Conservation (phyloP, 2,329 filamentous ascomycete genomes). For the Phialemoniopsis sp. region DNA sequence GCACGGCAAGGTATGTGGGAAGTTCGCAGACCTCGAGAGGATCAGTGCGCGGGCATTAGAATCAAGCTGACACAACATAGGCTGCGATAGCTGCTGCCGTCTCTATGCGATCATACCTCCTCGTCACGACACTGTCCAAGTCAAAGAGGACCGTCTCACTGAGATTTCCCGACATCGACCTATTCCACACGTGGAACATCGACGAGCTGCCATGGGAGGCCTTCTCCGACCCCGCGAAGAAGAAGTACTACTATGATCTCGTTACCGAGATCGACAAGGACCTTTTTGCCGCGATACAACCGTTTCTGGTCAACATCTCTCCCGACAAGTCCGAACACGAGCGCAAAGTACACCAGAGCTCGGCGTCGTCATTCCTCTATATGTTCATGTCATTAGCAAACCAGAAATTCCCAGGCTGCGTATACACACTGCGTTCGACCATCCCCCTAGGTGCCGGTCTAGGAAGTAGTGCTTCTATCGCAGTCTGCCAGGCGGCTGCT, state of each 20-base stretch:
- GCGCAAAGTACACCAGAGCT: conserved; percentile 79
- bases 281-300: conserved; percentile 74
- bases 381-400: conserved; percentile 85
- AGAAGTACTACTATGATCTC: conserved; percentile 91
- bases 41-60: no score
- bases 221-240: conserved; percentile 79
- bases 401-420: conserved; percentile 71
- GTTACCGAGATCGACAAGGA: conserved; percentile 81
- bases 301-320: conserved; percentile 72
- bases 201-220: conserved; percentile 82
- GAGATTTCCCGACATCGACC: conserved; percentile 84
- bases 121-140: conserved; percentile 91
- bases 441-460: conserved; percentile 90
- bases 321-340: conserved; percentile 59
- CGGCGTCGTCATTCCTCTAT: conserved; percentile 85
- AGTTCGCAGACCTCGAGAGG: neutral
- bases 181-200: conserved; percentile 92
- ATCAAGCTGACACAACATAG: conserved; percentile 34
- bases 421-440: conserved; percentile 89
- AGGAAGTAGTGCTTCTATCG: conserved; percentile 90
- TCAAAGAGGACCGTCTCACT: conserved; percentile 84
- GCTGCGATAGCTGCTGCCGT: conserved; percentile 93
- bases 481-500: conserved; percentile 81
- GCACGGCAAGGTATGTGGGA: conserved; percentile 73
- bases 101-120: conserved; percentile 91